Evolutionary conservation across 2,329 filamentous ascomycete genomes (phyloP).

Genomic region (Apiospora kogelbergensis): DNA sequence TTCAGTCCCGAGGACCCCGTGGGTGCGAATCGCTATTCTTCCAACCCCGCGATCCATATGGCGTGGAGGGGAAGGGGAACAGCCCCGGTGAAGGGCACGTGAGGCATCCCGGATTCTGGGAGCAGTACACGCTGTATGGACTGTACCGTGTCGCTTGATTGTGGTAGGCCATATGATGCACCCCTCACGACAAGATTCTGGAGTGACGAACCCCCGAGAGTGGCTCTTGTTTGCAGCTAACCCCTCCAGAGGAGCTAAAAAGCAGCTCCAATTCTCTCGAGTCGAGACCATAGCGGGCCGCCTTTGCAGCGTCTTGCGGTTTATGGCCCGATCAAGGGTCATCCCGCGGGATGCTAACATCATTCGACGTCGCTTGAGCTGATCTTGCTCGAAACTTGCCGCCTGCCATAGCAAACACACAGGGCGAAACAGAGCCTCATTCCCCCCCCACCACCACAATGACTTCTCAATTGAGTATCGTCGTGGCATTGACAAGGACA

Average conservation of each 20-base stretch:
- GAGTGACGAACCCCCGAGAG: conserved; percentile 6
- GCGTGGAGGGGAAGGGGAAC: not conserved
- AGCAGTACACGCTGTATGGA: not conserved
- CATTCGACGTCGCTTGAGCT: conserved; percentile 9
- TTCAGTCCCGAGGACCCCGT: not conserved
- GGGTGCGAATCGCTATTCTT: not conserved
- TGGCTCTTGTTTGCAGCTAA: conserved; percentile 7
- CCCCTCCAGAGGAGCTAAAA: conserved; percentile 10
- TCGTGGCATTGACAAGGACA: not conserved
- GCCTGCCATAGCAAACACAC: conserved; percentile 1
- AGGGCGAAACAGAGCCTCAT: conserved; percentile 12
- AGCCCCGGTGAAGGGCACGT: not conserved
- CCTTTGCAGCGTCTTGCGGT: conserved; percentile 14
- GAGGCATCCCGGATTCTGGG: not conserved
- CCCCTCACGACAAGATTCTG: conserved; percentile 5
- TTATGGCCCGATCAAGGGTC: conserved; percentile 11
- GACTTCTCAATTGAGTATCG: not conserved
- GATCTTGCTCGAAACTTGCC: conserved; percentile 11
- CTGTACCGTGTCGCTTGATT: not conserved
- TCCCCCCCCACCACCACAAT: not conserved
- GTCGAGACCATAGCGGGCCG: conserved; percentile 15
- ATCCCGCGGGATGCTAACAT: conserved; percentile 12
- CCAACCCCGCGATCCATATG: not conserved
- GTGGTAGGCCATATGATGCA: conserved; percentile 8
- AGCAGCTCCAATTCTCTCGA: conserved; percentile 11